These are phyloP conservation scores for Camelina hispida DNA, from an alignment of 345 rosid genomes.

Conservation along the genomic window DNA sequence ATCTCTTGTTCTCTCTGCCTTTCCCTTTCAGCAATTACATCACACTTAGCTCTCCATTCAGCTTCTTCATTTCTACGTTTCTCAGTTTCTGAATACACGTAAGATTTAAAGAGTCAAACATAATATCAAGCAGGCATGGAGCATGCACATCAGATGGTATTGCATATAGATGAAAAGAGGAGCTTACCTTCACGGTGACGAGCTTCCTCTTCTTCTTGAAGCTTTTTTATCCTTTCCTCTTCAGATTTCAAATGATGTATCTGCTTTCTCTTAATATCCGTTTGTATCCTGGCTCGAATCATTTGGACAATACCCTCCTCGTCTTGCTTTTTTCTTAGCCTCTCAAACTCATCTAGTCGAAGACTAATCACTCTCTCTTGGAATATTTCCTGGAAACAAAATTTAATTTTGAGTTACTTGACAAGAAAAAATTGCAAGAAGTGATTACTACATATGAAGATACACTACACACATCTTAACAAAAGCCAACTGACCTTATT, in stretches of 20 bases:
- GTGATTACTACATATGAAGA: not conserved
- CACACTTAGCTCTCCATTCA: too few species aligned
- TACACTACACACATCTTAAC: not conserved
- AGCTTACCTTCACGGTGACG: conserved; percentile 67
- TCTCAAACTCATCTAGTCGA: conserved; percentile 69
- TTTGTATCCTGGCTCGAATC: conserved; percentile 63
- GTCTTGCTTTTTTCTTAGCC: conserved; percentile 54
- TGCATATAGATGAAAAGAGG: not conserved
- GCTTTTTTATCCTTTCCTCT: too few species aligned
- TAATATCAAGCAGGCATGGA: too few species aligned
- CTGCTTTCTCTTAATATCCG: conserved; percentile 70
- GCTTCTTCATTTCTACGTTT: too few species aligned
- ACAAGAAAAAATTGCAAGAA: conserved; percentile 12
- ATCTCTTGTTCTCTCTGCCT: too few species aligned
- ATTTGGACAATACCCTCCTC: conserved; percentile 75
- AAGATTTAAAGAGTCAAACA: too few species aligned
- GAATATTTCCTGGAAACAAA: conserved; percentile 56
- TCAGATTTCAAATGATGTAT: conserved; percentile 36
- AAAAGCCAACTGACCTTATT: conserved; percentile 59
- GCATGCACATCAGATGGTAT: too few species aligned
- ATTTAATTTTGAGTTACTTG: conserved; percentile 10
- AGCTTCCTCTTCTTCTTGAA: conserved; percentile 83
- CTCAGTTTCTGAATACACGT: too few species aligned
- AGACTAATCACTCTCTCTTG: conserved; percentile 68
- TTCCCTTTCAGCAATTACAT: too few species aligned